These are phyloP conservation scores for Tricholomella constricta DNA, from an alignment of 768 basidiomycete genomes.

Conservation along the genomic window DNA sequence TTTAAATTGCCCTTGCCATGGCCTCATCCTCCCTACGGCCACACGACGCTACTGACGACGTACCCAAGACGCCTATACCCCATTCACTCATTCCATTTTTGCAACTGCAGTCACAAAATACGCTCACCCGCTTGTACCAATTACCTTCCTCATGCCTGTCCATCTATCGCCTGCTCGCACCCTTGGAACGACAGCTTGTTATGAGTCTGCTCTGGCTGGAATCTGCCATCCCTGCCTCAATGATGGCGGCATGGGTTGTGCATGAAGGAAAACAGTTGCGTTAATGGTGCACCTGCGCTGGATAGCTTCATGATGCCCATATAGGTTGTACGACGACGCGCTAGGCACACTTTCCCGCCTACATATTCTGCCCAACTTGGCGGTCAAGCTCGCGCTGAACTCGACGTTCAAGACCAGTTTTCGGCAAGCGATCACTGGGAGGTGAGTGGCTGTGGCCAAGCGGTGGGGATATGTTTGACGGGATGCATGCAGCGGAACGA, in stretches of 20 bases:
- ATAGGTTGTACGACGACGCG: conserved; percentile 73
- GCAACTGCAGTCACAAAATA: conserved; percentile 76
- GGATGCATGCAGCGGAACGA: conserved; percentile 56
- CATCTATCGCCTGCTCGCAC: conserved; percentile 86
- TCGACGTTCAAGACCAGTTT: conserved; percentile 76
- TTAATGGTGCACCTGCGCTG: conserved; percentile 12
- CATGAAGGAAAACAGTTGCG: conserved; percentile 71
- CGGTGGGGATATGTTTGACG: background rate
- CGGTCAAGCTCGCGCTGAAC: conserved; percentile 69
- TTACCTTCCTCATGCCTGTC: conserved; percentile 87
- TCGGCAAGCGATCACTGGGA: conserved; percentile 84
- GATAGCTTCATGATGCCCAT: conserved; percentile 14
- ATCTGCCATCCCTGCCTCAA: conserved; percentile 61
- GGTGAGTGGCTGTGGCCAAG: conserved; percentile 47
- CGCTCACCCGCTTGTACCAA: conserved; percentile 78
- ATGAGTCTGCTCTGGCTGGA: conserved; percentile 93
- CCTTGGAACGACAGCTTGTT: conserved; percentile 81
- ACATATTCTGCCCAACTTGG: conserved; percentile 66
- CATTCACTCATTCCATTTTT: conserved; percentile 79
- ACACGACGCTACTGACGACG: background rate
- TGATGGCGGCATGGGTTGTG: conserved; percentile 77
- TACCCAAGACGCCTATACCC: conserved; percentile 26
- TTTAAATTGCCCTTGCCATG: conserved; percentile 1
- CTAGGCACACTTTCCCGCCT: conserved; percentile 62
- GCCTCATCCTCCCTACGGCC: background rate